phyloP scores from a whole-genome alignment of 495 filamentous ascomycete species.

The Penicillium psychrofluorescens region DNA sequence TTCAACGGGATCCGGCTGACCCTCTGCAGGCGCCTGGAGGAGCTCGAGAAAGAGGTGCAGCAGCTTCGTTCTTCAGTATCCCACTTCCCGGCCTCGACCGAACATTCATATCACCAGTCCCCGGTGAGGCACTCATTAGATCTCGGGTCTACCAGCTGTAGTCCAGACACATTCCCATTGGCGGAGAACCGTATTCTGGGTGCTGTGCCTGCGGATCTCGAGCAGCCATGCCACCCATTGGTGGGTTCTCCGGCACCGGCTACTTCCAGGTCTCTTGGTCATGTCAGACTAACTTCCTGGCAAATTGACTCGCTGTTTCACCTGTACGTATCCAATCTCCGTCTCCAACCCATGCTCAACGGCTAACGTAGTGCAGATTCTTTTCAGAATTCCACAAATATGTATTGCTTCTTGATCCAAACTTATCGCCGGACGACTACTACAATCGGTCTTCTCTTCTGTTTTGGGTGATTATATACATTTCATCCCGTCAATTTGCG shows the following conservation, averaged over 20 bases:
- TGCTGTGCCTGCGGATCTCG: no score
- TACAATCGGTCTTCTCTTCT: conserved; percentile 2
- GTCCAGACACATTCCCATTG: no score
- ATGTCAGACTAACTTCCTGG: not conserved
- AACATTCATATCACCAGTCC: not conserved
- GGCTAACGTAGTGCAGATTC: conserved; percentile 1
- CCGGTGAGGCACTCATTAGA: no score
- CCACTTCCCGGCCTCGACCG: not conserved
- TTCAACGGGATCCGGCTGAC: not conserved
- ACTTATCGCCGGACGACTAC: conserved; percentile 3
- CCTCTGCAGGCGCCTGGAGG: conserved; percentile 3
- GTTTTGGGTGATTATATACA: conserved; percentile 8
- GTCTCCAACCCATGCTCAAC: not conserved
- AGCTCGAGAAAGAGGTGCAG: conserved; percentile 7
- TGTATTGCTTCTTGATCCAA: conserved; percentile 1
- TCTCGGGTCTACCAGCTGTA: no score
- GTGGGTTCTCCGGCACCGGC: not conserved
- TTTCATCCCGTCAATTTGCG: conserved; percentile 3
- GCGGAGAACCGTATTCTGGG: no score
- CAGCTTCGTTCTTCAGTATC: conserved; percentile 8
- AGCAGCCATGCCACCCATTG: not conserved
- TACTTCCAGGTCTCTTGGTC: not conserved
- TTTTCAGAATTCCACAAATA: conserved; percentile 5
- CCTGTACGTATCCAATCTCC: not conserved
- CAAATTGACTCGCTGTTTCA: conserved; percentile 4